phyloP scores from a whole-genome alignment of 805 yeast species.

The Wickerhamiella alocasiicola region DNA sequence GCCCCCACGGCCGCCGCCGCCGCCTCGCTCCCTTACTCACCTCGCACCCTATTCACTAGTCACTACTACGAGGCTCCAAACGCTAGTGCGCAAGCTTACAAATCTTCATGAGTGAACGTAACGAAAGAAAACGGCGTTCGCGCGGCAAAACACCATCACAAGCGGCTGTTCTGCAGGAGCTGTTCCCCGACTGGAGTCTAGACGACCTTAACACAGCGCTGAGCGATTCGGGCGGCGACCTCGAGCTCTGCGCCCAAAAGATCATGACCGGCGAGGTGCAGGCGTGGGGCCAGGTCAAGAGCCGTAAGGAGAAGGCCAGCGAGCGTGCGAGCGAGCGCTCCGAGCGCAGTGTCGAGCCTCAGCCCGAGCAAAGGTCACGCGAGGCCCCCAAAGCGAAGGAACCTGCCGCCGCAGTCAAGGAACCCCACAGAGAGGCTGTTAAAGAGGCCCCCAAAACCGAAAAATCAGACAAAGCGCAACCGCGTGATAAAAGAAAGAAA shows the following conservation, averaged over 20 bases:
- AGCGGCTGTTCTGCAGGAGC: constrained; percentile 53
- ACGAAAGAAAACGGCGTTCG: constrained; percentile 11
- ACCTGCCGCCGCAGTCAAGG: constrained; percentile 1
- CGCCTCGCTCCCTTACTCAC: no score
- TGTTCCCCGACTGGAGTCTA: constrained; percentile 89
- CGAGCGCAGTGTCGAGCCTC: constrained; percentile 1
- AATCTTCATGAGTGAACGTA: constrained; percentile 11
- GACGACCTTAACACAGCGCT: constrained; percentile 72
- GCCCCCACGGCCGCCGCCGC: no score
- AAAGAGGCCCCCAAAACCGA: constrained; percentile 12
- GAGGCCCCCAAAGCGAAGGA: background rate
- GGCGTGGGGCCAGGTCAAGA: constrained; percentile 81
- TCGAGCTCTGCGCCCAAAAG: constrained; percentile 71
- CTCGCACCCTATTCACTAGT: no score
- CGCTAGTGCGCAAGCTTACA: no score
- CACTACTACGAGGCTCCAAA: no score
- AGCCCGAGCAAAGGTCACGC: background rate
- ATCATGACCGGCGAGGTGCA: constrained; percentile 82
- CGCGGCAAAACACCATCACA: constrained; percentile 16
- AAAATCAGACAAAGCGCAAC: constrained; percentile 10
- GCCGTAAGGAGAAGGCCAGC: constrained; percentile 31
- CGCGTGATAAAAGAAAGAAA: background rate
- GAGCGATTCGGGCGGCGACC: constrained; percentile 55
- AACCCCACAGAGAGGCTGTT: constrained; percentile 7
- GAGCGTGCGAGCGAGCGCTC: constrained; percentile 43